These are phyloP conservation scores for Wickerhamia fluorescens DNA, from an alignment of 805 yeast species.

Conservation along the genomic window DNA sequence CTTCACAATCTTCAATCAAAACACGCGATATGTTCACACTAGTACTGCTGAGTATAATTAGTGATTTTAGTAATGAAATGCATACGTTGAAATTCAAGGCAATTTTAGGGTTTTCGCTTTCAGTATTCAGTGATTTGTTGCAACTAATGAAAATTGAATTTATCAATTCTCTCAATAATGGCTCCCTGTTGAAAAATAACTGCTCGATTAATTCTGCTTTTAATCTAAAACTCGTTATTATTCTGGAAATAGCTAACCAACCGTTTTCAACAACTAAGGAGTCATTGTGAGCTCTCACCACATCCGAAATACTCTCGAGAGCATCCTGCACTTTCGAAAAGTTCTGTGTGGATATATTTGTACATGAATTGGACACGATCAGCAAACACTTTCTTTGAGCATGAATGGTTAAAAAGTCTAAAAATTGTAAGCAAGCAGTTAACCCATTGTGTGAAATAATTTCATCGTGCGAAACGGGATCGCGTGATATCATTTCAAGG, in stretches of 20 bases:
- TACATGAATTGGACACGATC: slow-evolving; percentile 66
- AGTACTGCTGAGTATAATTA: slow-evolving; percentile 36
- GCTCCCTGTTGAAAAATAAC: slow-evolving; percentile 19
- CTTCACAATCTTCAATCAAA: slow-evolving; percentile 41
- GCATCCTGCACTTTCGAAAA: slow-evolving; percentile 46
- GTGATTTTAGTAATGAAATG: slow-evolving; percentile 37
- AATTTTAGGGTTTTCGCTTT: slow-evolving; percentile 11
- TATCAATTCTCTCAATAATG: slow-evolving; percentile 17
- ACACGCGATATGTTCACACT: slow-evolving; percentile 35
- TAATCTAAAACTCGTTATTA: slow-evolving; percentile 42
- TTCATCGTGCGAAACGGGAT: slow-evolving; percentile 39
- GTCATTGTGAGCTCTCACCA: slow-evolving; percentile 51
- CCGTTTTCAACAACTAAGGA: slow-evolving; percentile 53
- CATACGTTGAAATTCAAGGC: slow-evolving; percentile 31
- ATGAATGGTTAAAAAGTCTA: slow-evolving; percentile 85
- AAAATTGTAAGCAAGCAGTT: slow-evolving; percentile 56
- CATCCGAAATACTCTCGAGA: slow-evolving; percentile 53
- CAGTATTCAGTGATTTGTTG: slow-evolving; percentile 16
- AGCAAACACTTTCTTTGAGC: slow-evolving; percentile 77
- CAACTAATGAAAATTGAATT: slow-evolving; percentile 18
- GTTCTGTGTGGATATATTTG: slow-evolving; percentile 36
- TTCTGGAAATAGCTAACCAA: slow-evolving; percentile 56
- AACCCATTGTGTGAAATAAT: slow-evolving; percentile 58
- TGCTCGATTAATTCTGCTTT: slow-evolving; percentile 40
- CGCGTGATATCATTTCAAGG: slow-evolving; percentile 57